Conservation (phyloP, 2,329 filamentous ascomycete genomes). For the Stagonosporopsis vannaccii region DNA sequence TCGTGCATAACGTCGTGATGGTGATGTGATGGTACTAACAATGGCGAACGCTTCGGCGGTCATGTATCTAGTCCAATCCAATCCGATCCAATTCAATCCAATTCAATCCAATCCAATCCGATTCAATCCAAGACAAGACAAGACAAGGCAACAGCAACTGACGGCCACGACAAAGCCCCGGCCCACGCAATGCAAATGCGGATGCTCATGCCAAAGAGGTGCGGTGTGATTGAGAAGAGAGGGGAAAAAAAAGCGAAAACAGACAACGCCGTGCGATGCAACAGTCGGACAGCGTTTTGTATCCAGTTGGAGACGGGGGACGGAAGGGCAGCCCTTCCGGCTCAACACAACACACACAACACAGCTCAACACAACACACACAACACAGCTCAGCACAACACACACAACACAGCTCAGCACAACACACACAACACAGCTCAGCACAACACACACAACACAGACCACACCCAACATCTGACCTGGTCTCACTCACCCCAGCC, state of each 20-base stretch:
- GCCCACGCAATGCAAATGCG: not conserved
- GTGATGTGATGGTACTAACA: too few relatives aligned
- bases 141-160: not conserved
- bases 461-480: too few relatives aligned
- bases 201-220: not conserved
- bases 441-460: not conserved
- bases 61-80: too few relatives aligned
- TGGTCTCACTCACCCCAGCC: conserved; percentile 22
- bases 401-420: not conserved
- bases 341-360: not conserved
- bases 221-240: not conserved
- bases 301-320: not conserved
- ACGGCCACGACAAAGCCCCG: not conserved
- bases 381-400: not conserved
- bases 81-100: not conserved
- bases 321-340: not conserved
- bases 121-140: not conserved
- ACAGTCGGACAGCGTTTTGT: not conserved
- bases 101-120: not conserved
- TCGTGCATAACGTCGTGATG: too few relatives aligned
- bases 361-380: not conserved
- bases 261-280: conserved; percentile 24
- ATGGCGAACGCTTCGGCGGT: too few relatives aligned
- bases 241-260: too few relatives aligned
- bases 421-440: not conserved